These are phyloP conservation scores for Neurospora sublineolata DNA, from an alignment of 495 filamentous ascomycete species.

Conservation along the genomic window DNA sequence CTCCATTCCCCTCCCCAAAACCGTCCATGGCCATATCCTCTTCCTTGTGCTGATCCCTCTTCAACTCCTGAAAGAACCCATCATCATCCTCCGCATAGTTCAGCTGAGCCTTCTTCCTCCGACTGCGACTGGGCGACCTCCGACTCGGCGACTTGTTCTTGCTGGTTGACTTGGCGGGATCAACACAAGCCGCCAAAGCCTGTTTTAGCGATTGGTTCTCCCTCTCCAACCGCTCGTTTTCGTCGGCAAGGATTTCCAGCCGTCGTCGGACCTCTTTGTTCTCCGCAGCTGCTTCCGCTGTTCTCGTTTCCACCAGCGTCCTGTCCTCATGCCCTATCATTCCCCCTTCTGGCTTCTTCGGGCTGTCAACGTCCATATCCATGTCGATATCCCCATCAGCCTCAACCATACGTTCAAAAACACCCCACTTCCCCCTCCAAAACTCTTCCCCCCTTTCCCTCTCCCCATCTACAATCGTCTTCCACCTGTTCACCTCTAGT, in stretches of 20 bases:
- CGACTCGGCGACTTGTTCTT: not conserved
- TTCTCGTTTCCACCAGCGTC: not conserved
- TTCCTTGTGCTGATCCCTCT: not conserved
- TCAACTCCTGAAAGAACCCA: not conserved
- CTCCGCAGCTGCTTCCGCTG: not conserved
- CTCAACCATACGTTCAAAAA: constrained; percentile 47
- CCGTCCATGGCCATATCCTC: not conserved
- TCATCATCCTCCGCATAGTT: not conserved
- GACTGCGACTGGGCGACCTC: not conserved
- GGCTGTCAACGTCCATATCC: constrained; percentile 17
- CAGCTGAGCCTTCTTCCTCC: not conserved
- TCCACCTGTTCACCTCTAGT: constrained; percentile 64
- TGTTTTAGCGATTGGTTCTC: constrained; percentile 40
- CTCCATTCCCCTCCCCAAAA: not conserved
- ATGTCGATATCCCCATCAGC: constrained; percentile 34
- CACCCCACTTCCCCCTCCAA: constrained; percentile 80
- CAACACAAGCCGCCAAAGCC: constrained; percentile 23
- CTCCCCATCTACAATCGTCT: constrained; percentile 59
- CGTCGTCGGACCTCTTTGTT: not conserved
- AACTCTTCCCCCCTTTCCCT: constrained; percentile 69
- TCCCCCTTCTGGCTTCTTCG: not conserved
- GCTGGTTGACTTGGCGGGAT: not conserved
- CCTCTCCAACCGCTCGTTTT: constrained; percentile 47
- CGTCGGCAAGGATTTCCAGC: constrained; percentile 27
- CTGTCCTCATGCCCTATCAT: not conserved